Conservation (phyloP, 306 rosid genomes). For the Cucumis sativus region Cucumber_9930_V3 NC_026660.2:24767501-24768000, state of each 20-base stretch:
- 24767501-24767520: slow-evolving; percentile 31
- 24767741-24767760: slow-evolving; percentile 90
- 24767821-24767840: slow-evolving; percentile 88
- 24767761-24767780: slow-evolving; percentile 69
- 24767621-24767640: slow-evolving; percentile 77
- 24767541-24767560: slow-evolving; percentile 91
- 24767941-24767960: slow-evolving; percentile 82
- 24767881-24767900: slow-evolving; percentile 95
- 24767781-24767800: slow-evolving; percentile 81
- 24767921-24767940: slow-evolving; percentile 85
- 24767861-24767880: slow-evolving; percentile 95
- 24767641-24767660: slow-evolving; percentile 91
- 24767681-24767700: slow-evolving; percentile 93
- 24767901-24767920: slow-evolving; percentile 92
- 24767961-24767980: slow-evolving; percentile 79
- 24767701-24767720: slow-evolving; percentile 80
- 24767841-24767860: slow-evolving; percentile 97
- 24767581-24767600: slow-evolving; percentile 68
- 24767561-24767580: slow-evolving; percentile 77
- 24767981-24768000: slow-evolving; percentile 73
- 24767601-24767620: slow-evolving; percentile 65
- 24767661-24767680: slow-evolving; percentile 96
- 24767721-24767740: slow-evolving; percentile 91
- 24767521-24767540: slow-evolving; percentile 93
- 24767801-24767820: slow-evolving; percentile 93